Percentiles rank a stretch among this genome's conserved stretches.
These are phyloP conservation scores for Tolypocladium amazonense DNA, from an alignment of 2,329 filamentous ascomycete genomes.

Conservation along the genomic window DNA sequence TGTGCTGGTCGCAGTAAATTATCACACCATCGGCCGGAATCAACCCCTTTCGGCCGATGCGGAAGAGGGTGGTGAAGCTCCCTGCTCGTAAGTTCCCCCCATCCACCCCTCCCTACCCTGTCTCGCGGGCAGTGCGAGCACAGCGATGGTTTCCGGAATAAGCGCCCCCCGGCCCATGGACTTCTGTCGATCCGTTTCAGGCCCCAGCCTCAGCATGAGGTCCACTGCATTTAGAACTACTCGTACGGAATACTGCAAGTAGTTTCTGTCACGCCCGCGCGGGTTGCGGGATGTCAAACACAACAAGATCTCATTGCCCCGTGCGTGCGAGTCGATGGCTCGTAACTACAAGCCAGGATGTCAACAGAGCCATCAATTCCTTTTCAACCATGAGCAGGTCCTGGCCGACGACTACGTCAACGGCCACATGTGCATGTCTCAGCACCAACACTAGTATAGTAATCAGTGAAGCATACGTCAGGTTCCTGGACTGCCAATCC, in stretches of 20 bases:
- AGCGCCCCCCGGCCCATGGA: too few species aligned
- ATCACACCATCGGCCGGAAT: background rate
- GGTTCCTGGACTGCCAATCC: background rate
- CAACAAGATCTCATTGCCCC: too few species aligned
- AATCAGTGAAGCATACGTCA: background rate
- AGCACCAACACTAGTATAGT: background rate
- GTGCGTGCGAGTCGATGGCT: background rate
- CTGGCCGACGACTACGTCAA: background rate
- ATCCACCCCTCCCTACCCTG: too few species aligned
- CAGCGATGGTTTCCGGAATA: too few species aligned
- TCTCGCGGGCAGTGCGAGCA: background rate
- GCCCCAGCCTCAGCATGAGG: background rate
- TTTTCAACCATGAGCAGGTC: background rate
- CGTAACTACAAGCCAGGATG: background rate
- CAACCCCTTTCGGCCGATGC: background rate
- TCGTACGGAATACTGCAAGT: too few species aligned
- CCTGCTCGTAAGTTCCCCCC: too few species aligned
- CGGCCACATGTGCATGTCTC: background rate
- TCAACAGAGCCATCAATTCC: background rate
- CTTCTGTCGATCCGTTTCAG: background rate
- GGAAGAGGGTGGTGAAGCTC: too few species aligned
- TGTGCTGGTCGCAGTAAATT: background rate
- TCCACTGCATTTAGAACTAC: too few species aligned
- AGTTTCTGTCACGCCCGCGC: too few species aligned
- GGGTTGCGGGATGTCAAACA: too few species aligned